These are phyloP conservation scores for Macadamia integrifolia DNA, from an alignment of 164 flowering plant species.

Conservation along the genomic window DNA sequence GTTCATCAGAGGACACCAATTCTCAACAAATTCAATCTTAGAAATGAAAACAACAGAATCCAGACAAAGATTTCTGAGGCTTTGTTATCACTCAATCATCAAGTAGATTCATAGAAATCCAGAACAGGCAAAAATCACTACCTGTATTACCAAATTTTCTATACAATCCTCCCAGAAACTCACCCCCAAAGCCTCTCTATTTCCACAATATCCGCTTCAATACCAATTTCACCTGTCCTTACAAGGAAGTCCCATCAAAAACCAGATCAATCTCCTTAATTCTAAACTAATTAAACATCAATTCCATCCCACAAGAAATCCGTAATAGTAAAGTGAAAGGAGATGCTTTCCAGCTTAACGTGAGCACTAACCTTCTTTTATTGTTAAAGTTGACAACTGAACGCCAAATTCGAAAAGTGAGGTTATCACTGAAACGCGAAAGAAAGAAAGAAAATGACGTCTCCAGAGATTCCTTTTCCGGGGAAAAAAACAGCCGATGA, in stretches of 20 bases:
- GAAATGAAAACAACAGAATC: slow-evolving; percentile 9
- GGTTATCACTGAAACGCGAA: too few species aligned
- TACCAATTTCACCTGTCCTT: background rate
- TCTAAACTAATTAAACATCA: too few species aligned
- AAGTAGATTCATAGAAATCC: background rate
- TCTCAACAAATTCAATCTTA: too few species aligned
- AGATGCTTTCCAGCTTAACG: background rate
- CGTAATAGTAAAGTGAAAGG: background rate
- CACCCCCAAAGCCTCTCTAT: background rate
- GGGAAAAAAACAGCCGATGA: too few species aligned
- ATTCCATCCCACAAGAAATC: background rate
- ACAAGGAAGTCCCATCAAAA: background rate
- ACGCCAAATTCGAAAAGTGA: too few species aligned
- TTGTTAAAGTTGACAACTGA: slow-evolving; percentile 2
- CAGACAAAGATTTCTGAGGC: slow-evolving; percentile 13
- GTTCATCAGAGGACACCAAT: background rate
- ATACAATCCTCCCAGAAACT: background rate
- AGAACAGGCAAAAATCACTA: background rate
- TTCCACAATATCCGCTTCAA: background rate
- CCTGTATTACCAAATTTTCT: background rate
- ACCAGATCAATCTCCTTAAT: background rate
- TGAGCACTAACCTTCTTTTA: background rate
- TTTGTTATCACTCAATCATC: background rate
- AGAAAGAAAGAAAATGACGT: too few species aligned
- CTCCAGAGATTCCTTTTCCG: too few species aligned